Evolutionary conservation across 2,329 filamentous ascomycete species (phyloP).

Genomic region (Cercospora sp.): DNA sequence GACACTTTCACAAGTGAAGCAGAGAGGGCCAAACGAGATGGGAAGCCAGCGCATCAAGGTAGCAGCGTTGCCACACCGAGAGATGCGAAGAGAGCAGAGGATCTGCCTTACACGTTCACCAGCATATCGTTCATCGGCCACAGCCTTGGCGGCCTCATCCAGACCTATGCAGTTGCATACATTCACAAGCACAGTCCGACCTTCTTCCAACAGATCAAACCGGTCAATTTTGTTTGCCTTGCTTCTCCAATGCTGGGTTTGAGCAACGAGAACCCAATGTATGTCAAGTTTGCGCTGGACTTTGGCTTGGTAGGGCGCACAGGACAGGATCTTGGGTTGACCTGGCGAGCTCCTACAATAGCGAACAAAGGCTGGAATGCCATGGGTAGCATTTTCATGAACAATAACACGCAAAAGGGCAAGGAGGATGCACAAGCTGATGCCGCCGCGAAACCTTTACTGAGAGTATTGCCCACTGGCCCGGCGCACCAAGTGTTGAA

Average conservation of each 20-base stretch:
- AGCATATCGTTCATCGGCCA: slow-evolving; percentile 95
- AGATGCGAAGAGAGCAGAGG: slow-evolving; percentile 46
- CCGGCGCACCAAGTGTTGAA: slow-evolving; percentile 84
- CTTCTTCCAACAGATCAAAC: slow-evolving; percentile 83
- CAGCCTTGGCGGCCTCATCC: slow-evolving; percentile 83
- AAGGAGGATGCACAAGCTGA: slow-evolving; percentile 56
- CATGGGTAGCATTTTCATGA: slow-evolving; percentile 77
- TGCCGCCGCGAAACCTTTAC: slow-evolving; percentile 80
- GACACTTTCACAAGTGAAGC: slow-evolving; percentile 51
- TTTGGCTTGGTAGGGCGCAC: slow-evolving; percentile 95
- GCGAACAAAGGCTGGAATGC: slow-evolving; percentile 85
- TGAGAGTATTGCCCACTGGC: slow-evolving; percentile 86
- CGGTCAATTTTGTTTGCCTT: slow-evolving; percentile 85
- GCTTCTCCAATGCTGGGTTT: slow-evolving; percentile 86
- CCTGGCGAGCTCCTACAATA: slow-evolving; percentile 86
- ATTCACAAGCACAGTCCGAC: slow-evolving; percentile 92
- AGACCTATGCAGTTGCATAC: slow-evolving; percentile 93
- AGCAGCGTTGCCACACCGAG: slow-evolving; percentile 59
- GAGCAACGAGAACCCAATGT: slow-evolving; percentile 96
- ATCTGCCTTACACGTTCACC: slow-evolving; percentile 75
- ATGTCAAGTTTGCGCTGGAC: slow-evolving; percentile 94
- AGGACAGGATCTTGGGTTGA: slow-evolving; percentile 89
- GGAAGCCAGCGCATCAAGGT: slow-evolving; percentile 56
- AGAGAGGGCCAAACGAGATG: slow-evolving; percentile 48
- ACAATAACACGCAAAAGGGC: slow-evolving; percentile 49